phyloP scores from a whole-genome alignment of 2,329 filamentous ascomycete species.

The Diplocarpon rosae region DNA sequence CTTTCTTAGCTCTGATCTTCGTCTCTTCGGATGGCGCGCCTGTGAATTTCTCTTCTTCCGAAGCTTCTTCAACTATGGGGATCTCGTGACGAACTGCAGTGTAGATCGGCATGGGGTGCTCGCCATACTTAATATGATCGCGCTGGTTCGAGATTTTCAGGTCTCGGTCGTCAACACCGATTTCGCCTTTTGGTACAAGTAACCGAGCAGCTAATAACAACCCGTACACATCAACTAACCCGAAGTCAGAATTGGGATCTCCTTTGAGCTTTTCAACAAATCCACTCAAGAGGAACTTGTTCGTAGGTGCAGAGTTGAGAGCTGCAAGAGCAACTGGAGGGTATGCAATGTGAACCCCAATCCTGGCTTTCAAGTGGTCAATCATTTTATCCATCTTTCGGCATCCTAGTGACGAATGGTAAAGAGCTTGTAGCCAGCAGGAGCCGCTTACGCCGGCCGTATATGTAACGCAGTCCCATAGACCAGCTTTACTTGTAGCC shows the following conservation, averaged over 20 bases:
- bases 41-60: constrained; percentile 28
- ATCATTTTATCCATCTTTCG: constrained; percentile 60
- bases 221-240: constrained; percentile 88
- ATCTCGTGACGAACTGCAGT: constrained; percentile 95
- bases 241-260: constrained; percentile 68
- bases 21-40: constrained; percentile 34
- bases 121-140: constrained; percentile 62
- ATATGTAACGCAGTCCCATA: constrained; percentile 92
- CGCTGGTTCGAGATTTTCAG: constrained; percentile 87
- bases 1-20: constrained; percentile 43
- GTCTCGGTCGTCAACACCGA: constrained; percentile 64
- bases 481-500: constrained; percentile 71
- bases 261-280: constrained; percentile 87
- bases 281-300: constrained; percentile 79
- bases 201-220: constrained; percentile 74
- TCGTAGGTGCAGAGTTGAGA: constrained; percentile 80
- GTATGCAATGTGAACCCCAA: constrained; percentile 85
- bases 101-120: constrained; percentile 85
- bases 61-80: constrained; percentile 45
- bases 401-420: constrained; percentile 66
- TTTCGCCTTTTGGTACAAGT: constrained; percentile 75
- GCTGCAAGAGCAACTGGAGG: constrained; percentile 74
- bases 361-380: constrained; percentile 74
- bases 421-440: constrained; percentile 88
- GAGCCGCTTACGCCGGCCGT: constrained; percentile 92